Conservation (phyloP, 1,139 yeast species). For the Pichia sp. region DNA sequence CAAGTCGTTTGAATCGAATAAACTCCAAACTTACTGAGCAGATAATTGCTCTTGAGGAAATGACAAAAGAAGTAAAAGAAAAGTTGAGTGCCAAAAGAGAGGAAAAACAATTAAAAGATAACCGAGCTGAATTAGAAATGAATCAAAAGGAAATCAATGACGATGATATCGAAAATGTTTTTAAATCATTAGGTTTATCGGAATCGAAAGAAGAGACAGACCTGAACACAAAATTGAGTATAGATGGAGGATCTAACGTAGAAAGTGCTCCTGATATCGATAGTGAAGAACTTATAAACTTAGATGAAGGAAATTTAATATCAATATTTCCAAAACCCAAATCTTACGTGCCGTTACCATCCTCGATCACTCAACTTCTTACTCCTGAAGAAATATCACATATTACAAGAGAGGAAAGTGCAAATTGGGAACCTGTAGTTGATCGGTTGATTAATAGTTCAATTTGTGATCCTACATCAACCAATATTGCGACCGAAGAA, state of each 20-base stretch:
- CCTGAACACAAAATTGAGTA: neutral
- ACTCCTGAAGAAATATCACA: conserved; percentile 40
- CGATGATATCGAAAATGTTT: conserved; percentile 29
- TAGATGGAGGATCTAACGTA: neutral
- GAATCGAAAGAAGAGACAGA: neutral
- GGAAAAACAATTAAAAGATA: conserved; percentile 16
- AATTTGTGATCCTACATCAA: conserved; percentile 6
- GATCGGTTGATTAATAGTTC: conserved; percentile 31
- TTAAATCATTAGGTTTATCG: conserved; percentile 13
- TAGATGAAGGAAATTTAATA: conserved; percentile 15
- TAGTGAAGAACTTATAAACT: conserved; percentile 1
- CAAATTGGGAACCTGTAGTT: conserved; percentile 52
- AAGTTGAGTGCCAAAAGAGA: conserved; percentile 25
- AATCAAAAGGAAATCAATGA: conserved; percentile 20
- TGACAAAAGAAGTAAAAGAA: conserved; percentile 29
- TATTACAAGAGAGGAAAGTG: conserved; percentile 37
- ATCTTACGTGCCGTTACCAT: conserved; percentile 34
- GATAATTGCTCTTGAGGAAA: conserved; percentile 35
- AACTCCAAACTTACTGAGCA: conserved; percentile 29
- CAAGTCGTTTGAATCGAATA: conserved; percentile 4
- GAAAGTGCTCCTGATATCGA: neutral
- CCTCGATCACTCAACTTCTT: conserved; percentile 35
- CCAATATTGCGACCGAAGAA: conserved; percentile 27
- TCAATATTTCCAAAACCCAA: conserved; percentile 22
- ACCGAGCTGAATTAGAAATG: conserved; percentile 15